A percentile compares a stretch with the other conserved stretches of the same genome.
Conservation (phyloP, 2,329 filamentous ascomycete species). For the Aspergillus tubingensis region DNA sequence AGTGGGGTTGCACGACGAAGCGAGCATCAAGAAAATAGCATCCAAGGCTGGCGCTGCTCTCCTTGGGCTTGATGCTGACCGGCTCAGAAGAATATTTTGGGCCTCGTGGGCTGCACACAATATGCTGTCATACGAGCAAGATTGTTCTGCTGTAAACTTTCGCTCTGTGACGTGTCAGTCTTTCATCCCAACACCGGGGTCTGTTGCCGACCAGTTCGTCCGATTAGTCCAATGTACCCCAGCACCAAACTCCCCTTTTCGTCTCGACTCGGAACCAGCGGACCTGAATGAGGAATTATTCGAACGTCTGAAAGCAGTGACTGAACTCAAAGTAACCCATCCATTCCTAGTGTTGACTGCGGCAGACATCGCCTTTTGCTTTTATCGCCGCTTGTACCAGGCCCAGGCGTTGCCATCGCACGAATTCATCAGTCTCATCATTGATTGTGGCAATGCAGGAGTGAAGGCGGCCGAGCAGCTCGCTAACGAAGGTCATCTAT, state of each 20-base stretch:
- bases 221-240: slow-evolving; percentile 31
- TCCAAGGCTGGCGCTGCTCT: slow-evolving; percentile 23
- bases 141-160: slow-evolving; percentile 31
- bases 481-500: slow-evolving; percentile 26
- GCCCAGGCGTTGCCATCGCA: slow-evolving; percentile 26
- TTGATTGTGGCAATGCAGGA: slow-evolving; percentile 25
- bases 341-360: slow-evolving; percentile 33
- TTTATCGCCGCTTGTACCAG: slow-evolving; percentile 36
- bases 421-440: slow-evolving; percentile 24
- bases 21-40: slow-evolving; percentile 30
- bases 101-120: slow-evolving; percentile 34
- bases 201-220: slow-evolving; percentile 33
- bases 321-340: slow-evolving; percentile 21
- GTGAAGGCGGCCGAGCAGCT: slow-evolving; percentile 27
- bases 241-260: slow-evolving; percentile 28
- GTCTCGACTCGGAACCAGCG: slow-evolving; percentile 16
- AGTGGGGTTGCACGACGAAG: slow-evolving; percentile 32
- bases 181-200: slow-evolving; percentile 22
- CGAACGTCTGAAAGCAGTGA: slow-evolving; percentile 26
- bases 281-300: slow-evolving; percentile 26
- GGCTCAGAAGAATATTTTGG: slow-evolving; percentile 37
- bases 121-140: slow-evolving; percentile 37
- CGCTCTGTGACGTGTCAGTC: slow-evolving; percentile 27
- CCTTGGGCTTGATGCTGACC: slow-evolving; percentile 33
- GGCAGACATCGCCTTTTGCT: slow-evolving; percentile 34